Conservation (phyloP, 1,139 yeast genomes). For the Blastobotrys indianensis region DNA sequence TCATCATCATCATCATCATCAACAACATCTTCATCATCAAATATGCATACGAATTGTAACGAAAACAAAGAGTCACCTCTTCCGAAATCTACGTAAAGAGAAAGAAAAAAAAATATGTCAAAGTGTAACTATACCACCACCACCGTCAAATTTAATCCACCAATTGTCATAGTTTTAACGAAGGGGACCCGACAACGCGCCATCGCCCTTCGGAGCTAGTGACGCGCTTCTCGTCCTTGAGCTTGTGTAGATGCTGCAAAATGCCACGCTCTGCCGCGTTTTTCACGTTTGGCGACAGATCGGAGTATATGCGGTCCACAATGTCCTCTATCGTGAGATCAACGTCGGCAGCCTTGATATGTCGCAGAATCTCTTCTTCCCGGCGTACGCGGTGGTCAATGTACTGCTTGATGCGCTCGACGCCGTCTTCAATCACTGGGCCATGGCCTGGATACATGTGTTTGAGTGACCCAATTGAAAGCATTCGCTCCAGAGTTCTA, state of each 20-base stretch:
- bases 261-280: constrained; percentile 33
- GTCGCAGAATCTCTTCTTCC: constrained; percentile 30
- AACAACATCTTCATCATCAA: background rate
- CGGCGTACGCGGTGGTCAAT: constrained; percentile 34
- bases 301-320: constrained; percentile 30
- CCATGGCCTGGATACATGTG: constrained; percentile 38
- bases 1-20: background rate
- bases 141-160: constrained; percentile 10
- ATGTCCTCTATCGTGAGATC: constrained; percentile 23
- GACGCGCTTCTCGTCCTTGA: constrained; percentile 25
- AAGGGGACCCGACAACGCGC: constrained; percentile 3
- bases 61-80: background rate
- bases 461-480: constrained; percentile 18
- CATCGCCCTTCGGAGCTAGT: constrained; percentile 11
- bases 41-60: background rate
- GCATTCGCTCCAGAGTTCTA: constrained; percentile 29
- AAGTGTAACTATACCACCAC: constrained; percentile 2
- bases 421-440: constrained; percentile 31
- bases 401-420: constrained; percentile 29
- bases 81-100: background rate
- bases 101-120: constrained; percentile 4
- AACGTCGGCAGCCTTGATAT: constrained; percentile 17
- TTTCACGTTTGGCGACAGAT: constrained; percentile 25
- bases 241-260: constrained; percentile 31
- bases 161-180: too few relatives aligned